phyloP scores from a whole-genome alignment of 805 yeast genomes.

The Saturnispora silvae region DNA sequence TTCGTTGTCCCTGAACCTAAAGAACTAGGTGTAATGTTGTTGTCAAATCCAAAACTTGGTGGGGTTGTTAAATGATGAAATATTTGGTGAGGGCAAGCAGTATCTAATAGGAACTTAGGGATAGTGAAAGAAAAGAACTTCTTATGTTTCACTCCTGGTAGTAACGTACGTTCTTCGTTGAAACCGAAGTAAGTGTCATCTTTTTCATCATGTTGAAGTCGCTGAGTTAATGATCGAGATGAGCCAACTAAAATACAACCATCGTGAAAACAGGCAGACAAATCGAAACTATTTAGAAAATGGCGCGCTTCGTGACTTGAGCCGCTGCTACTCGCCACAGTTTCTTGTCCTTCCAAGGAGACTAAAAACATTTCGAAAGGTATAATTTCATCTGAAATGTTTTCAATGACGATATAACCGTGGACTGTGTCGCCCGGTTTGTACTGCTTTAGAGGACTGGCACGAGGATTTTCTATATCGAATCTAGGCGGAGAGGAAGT shows the following conservation, averaged over 20 bases:
- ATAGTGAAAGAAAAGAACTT: slow-evolving; percentile 48
- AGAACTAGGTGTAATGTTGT: slow-evolving; percentile 23
- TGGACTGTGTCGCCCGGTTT: slow-evolving; percentile 58
- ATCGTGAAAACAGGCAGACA: slow-evolving; percentile 40
- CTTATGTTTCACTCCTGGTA: slow-evolving; percentile 39
- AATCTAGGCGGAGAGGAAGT: slow-evolving; percentile 32
- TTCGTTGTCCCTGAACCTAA: no score
- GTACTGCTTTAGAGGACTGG: slow-evolving; percentile 38
- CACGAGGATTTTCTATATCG: slow-evolving; percentile 17
- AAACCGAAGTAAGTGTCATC: slow-evolving; percentile 30
- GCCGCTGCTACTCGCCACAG: slow-evolving; percentile 12
- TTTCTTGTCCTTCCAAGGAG: slow-evolving; percentile 41
- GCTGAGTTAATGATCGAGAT: neutral
- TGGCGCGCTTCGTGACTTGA: slow-evolving; percentile 16
- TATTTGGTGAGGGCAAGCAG: slow-evolving; percentile 35
- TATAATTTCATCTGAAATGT: slow-evolving; percentile 30
- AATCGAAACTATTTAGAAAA: slow-evolving; percentile 40
- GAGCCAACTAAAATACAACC: slow-evolving; percentile 19
- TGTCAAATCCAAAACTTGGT: slow-evolving; percentile 32
- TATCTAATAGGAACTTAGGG: slow-evolving; percentile 43
- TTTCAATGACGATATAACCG: slow-evolving; percentile 42
- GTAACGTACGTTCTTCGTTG: slow-evolving; percentile 33
- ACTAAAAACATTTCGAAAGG: slow-evolving; percentile 56
- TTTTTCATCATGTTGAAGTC: slow-evolving; percentile 11
- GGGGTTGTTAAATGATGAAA: slow-evolving; percentile 29